A percentile compares a stretch with the other conserved stretches of the same genome.
These are phyloP conservation scores for Erythrophleum fordii DNA, from an alignment of 306 rosid species.

Conservation along the genomic window DNA sequence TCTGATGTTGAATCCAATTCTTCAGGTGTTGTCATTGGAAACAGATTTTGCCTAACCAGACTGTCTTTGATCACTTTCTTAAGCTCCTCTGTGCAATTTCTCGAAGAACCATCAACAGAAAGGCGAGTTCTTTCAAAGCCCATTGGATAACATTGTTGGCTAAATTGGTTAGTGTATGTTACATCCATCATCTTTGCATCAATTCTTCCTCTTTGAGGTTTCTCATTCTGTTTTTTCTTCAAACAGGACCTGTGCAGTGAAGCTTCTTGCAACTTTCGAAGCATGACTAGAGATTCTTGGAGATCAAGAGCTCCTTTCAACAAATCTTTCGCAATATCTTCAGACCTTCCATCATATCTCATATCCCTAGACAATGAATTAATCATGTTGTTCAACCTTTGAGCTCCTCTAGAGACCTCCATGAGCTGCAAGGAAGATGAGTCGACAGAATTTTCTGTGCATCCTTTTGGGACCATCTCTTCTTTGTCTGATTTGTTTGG, in stretches of 20 bases:
- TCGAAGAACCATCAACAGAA: conserved; percentile 57
- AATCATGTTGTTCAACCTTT: conserved; percentile 75
- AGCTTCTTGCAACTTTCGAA: conserved; percentile 79
- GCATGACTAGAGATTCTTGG: conserved; percentile 72
- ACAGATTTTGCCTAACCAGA: conserved; percentile 47
- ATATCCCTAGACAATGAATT: conserved; percentile 75
- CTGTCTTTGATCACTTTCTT: conserved; percentile 57
- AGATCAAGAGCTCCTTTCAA: conserved; percentile 85
- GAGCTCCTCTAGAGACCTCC: conserved; percentile 78
- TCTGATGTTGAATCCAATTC: conserved; percentile 57
- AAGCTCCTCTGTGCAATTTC: conserved; percentile 53
- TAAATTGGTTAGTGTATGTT: conserved; percentile 31
- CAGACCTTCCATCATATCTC: conserved; percentile 55
- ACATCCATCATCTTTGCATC: conserved; percentile 41
- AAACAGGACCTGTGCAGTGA: conserved; percentile 50
- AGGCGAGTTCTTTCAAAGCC: conserved; percentile 50
- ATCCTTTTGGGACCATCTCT: conserved; percentile 47
- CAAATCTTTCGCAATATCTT: conserved; percentile 72
- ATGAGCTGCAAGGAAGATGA: conserved; percentile 68
- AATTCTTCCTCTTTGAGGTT: conserved; percentile 41
- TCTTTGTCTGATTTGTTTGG: conserved; percentile 43
- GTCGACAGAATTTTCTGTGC: conserved; percentile 43
- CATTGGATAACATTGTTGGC: conserved; percentile 41
- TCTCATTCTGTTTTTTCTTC: conserved; percentile 50
- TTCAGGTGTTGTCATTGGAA: conserved; percentile 36